phyloP scores from a whole-genome alignment of 176 grass and related monocot genomes.

The Phoenix dactylifera region DNA sequence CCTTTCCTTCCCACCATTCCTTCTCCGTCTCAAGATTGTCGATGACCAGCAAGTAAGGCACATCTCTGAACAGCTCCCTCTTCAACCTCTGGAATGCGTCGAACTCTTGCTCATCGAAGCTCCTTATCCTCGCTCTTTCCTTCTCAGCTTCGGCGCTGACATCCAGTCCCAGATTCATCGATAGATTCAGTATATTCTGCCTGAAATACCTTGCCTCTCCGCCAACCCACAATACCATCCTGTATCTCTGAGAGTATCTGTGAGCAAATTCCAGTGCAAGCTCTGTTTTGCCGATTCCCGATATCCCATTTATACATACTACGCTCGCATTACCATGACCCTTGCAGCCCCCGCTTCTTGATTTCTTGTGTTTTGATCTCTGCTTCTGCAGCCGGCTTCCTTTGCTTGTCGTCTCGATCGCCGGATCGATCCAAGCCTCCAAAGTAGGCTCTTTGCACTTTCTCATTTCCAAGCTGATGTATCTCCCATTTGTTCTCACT shows the following conservation, averaged over 20 bases:
- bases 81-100: constrained; percentile 88
- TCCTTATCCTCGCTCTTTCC: constrained; percentile 81
- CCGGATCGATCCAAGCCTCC: constrained; percentile 95
- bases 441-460: constrained; percentile 92
- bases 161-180: constrained; percentile 62
- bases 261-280: constrained; percentile 86
- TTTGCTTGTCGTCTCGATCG: constrained; percentile 67
- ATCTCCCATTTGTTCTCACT: constrained; percentile 48
- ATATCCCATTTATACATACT: constrained; percentile 65
- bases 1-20: constrained; percentile 99
- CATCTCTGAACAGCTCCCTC: constrained; percentile 81
- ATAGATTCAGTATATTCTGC: constrained; percentile 88
- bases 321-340: constrained; percentile 41
- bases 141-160: constrained; percentile 87
- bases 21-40: constrained; percentile 94
- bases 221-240: constrained; percentile 91
- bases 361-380: constrained; percentile 61
- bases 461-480: constrained; percentile 81
- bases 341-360: constrained; percentile 52
- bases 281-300: constrained; percentile 88
- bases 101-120: constrained; percentile 93
- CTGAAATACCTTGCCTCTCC: constrained; percentile 80
- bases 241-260: constrained; percentile 83
- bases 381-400: constrained; percentile 68
- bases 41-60: constrained; percentile 91